Conservation (phyloP, 768 basidiomycete species). For the Lactarius quietus region DNA sequence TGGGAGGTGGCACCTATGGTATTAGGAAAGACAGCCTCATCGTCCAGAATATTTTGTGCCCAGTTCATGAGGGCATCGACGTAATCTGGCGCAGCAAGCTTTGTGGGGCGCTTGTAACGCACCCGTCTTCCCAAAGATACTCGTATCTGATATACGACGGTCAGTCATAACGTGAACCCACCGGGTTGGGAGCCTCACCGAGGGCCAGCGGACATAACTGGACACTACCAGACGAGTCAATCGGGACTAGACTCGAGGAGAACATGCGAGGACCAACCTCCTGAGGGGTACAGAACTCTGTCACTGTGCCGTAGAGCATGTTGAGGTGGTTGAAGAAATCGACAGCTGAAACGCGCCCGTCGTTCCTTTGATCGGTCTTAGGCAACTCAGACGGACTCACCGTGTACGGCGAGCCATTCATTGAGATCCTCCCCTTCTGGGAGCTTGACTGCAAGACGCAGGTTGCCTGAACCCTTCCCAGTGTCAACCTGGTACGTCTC, state of each 20-base stretch:
- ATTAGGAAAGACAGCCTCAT: slow-evolving; percentile 89
- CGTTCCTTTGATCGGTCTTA: neutral
- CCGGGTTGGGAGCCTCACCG: slow-evolving; percentile 47
- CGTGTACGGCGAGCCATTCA: slow-evolving; percentile 99
- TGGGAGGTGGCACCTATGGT: slow-evolving; percentile 61
- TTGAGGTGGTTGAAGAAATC: slow-evolving; percentile 99
- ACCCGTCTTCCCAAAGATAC: slow-evolving; percentile 94
- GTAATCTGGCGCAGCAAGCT: slow-evolving; percentile 92
- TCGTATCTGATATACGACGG: slow-evolving; percentile 59
- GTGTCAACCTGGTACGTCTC: neutral
- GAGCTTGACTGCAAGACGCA: slow-evolving; percentile 85
- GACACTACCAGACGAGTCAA: slow-evolving; percentile 51
- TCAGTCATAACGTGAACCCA: neutral
- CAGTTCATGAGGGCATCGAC: slow-evolving; percentile 99
- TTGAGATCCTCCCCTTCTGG: slow-evolving; percentile 97
- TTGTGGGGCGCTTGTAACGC: slow-evolving; percentile 86
- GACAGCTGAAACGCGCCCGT: slow-evolving; percentile 56
- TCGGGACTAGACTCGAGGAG: neutral
- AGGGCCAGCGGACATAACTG: slow-evolving; percentile 96
- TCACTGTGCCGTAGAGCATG: slow-evolving; percentile 98
- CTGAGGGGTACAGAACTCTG: slow-evolving; percentile 94
- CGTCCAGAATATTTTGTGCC: slow-evolving; percentile 90
- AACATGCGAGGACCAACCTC: slow-evolving; percentile 55
- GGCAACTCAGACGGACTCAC: slow-evolving; percentile 39
- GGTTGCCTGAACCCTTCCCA: slow-evolving; percentile 86